Evolutionary conservation across 2,329 filamentous ascomycete species (phyloP).

Genomic region (Apiospora kogelbergensis): DNA sequence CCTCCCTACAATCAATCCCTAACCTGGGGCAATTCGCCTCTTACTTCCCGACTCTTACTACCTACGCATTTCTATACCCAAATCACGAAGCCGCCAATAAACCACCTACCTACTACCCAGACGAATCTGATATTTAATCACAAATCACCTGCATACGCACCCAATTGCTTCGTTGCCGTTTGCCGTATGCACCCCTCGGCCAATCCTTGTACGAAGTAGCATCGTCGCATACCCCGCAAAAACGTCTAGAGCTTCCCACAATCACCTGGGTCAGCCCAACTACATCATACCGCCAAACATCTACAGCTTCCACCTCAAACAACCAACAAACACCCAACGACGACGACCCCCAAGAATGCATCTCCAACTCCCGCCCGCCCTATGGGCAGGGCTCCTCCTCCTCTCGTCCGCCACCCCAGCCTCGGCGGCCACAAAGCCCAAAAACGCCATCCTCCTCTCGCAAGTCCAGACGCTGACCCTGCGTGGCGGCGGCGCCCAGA

Average conservation of each 20-base stretch:
- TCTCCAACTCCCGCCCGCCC: neutral
- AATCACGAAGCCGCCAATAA: neutral
- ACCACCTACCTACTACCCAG: neutral
- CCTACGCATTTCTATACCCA: neutral
- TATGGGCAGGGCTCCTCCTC: slow-evolving; percentile 15
- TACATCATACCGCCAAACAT: neutral
- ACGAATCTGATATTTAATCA: neutral
- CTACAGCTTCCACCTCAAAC: neutral
- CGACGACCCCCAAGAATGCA: neutral
- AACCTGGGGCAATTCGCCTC: neutral
- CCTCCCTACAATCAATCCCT: neutral
- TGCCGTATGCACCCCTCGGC: neutral
- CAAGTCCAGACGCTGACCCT: slow-evolving; percentile 77
- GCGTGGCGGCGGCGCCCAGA: slow-evolving; percentile 60
- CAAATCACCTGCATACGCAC: neutral
- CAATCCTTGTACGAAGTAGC: neutral
- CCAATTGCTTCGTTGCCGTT: too few species aligned
- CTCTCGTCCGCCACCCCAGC: slow-evolving; percentile 23
- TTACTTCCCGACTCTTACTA: neutral
- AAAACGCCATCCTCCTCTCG: slow-evolving; percentile 57
- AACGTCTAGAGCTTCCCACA: neutral
- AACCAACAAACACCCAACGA: neutral
- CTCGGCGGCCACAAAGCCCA: slow-evolving; percentile 32
- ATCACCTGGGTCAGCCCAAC: neutral
- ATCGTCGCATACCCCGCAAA: neutral